Evolutionary conservation across 805 yeast genomes (phyloP), one percentile per base, ranked within the genome.

Genomic region (Kuraishia floccosa): DNA sequence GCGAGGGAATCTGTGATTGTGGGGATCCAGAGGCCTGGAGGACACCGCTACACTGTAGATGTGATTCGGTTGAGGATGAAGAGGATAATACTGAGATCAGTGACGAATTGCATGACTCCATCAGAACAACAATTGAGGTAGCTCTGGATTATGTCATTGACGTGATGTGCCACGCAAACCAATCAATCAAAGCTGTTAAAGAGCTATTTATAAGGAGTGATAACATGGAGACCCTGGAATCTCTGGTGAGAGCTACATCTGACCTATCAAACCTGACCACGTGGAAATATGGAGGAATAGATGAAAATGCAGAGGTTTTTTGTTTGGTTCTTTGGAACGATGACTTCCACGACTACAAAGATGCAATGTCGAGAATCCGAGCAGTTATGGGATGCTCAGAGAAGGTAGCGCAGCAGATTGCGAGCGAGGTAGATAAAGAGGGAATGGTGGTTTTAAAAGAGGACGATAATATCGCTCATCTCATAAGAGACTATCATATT

Each of bases 321-420:
- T 52, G 59, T 25, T 56, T 80, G 20, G 46, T 76, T 15, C 57
- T 79, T n/a, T 82, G 87, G 80, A 82, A 82, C 48, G 93, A 82
- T 45, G 91, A 82, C 43, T 63, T 60, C 39, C 91, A 82, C 43
- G 68, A 72, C 41, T 69, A 65, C 39, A 57, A 63, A 2, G 68
- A 35, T 21, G 38, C 38, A 9, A 35, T 31, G 5, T 25, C 32
- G 6, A 29, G 38, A 30, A 35, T 37, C 24, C 31, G 30, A 18
- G 25, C 32, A 6, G 30, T 30, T 12, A 15, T 30, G 7, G 27
- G 36, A 5, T 27, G 36, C 15, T 18, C 21, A 16, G 22, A 21
- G n/a, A 11, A 18, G 13, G 2, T 39, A 14, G 67, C 71, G 1
- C 41, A 52, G 28, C 39, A 34, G 13, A 35, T 59, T 4, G 68